phyloP scores from a whole-genome alignment of 345 rosid species.

The Syzygium grande region DNA sequence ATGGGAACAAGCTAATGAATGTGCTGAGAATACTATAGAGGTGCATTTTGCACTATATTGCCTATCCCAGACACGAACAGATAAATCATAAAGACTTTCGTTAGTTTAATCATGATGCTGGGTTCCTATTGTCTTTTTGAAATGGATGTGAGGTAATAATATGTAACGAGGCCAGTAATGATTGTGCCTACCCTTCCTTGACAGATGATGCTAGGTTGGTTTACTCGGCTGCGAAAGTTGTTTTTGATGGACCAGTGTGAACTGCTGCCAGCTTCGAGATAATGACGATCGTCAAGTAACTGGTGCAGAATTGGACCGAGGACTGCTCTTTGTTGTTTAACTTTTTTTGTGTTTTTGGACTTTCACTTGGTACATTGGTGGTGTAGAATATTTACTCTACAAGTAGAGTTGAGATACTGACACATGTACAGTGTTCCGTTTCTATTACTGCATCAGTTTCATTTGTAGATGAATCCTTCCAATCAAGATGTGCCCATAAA shows the following conservation, averaged over 20 bases:
- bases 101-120: neutral
- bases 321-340: neutral
- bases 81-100: neutral
- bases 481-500: neutral
- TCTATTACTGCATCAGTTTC: neutral
- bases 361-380: neutral
- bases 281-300: neutral
- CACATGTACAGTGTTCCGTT: neutral
- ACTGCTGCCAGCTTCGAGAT: neutral
- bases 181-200: neutral
- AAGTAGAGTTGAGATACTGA: neutral
- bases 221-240: constrained; percentile 34
- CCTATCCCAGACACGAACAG: neutral
- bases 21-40: neutral
- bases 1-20: neutral
- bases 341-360: neutral
- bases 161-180: neutral
- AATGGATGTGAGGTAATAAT: neutral
- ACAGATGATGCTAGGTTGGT: constrained; percentile 61
- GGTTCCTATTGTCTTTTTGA: neutral
- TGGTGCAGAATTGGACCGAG: neutral
- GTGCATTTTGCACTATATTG: neutral
- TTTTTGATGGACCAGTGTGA: constrained; percentile 1
- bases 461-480: neutral
- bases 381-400: neutral